Percentiles rank a stretch among this genome's conserved stretches.
phyloP scores from a whole-genome alignment of 2,329 filamentous ascomycete species.

The Ascochyta pisi region DNA sequence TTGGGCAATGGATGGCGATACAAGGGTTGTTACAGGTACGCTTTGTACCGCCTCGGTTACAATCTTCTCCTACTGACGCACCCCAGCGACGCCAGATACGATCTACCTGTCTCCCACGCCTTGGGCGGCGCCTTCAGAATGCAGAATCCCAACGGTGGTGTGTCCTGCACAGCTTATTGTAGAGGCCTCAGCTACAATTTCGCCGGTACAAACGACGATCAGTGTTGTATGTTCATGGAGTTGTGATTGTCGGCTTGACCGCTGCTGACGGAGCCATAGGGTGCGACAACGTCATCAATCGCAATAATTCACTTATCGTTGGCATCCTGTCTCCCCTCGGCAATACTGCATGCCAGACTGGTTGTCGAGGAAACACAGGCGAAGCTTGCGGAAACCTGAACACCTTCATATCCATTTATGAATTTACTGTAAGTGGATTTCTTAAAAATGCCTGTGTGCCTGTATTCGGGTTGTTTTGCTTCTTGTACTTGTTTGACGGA shows the following conservation, averaged over 20 bases:
- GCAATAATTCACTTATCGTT: background rate
- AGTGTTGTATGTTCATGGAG: conserved; percentile 22
- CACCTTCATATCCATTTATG: conserved; percentile 14
- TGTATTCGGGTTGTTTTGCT: conserved; percentile 5
- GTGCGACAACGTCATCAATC: conserved; percentile 10
- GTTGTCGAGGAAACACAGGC: background rate
- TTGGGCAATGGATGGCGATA: conserved; percentile 22
- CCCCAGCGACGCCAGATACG: background rate
- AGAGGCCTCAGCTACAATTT: conserved; percentile 5
- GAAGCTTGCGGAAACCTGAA: conserved; percentile 10
- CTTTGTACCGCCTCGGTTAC: no score
- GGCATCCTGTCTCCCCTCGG: background rate
- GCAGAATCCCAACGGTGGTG: conserved; percentile 13
- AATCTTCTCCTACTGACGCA: background rate
- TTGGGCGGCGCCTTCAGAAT: conserved; percentile 6
- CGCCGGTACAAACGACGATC: conserved; percentile 23
- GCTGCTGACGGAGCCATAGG: background rate
- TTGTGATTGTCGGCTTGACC: no score
- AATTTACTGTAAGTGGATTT: conserved; percentile 23
- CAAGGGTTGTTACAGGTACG: conserved; percentile 27
- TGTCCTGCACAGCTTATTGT: conserved; percentile 11
- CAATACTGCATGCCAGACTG: background rate
- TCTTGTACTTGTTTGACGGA: conserved; percentile 4
- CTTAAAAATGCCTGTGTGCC: conserved; percentile 17
- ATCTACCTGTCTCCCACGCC: conserved; percentile 5